Evolutionary conservation across 2,329 filamentous ascomycete genomes (phyloP).

Genomic region (Aureobasidium pullulans): DNA sequence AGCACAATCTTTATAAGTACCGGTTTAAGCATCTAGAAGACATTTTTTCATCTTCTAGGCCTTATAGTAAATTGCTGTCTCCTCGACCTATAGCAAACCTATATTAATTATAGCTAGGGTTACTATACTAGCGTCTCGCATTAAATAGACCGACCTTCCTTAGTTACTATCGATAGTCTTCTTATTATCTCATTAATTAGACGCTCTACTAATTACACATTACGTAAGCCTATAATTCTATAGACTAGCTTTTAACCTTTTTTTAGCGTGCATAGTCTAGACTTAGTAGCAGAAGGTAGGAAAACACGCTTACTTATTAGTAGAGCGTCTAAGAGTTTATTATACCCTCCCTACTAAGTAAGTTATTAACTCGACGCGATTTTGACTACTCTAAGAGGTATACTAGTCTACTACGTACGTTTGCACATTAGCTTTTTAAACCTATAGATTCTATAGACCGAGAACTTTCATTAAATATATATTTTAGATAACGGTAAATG

Average conservation of each 20-base stretch:
- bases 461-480: too few relatives aligned
- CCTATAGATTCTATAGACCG: background rate
- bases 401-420: background rate
- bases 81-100: too few relatives aligned
- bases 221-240: background rate
- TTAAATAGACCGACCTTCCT: too few relatives aligned
- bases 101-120: too few relatives aligned
- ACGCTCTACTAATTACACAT: background rate
- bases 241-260: background rate
- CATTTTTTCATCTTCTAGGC: too few relatives aligned
- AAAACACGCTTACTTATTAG: background rate
- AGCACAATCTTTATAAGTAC: too few relatives aligned
- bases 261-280: background rate
- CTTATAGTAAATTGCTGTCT: too few relatives aligned
- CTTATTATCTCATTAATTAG: background rate
- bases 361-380: background rate
- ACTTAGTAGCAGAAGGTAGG: background rate
- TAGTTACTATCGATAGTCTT: too few relatives aligned
- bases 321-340: background rate
- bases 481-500: too few relatives aligned
- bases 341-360: background rate
- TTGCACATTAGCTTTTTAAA: background rate
- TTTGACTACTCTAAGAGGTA: background rate
- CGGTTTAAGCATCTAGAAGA: too few relatives aligned
- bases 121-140: too few relatives aligned